Evolutionary conservation across 208 protist genomes (phyloP).

Genomic region (Trypanosoma cruzi): DNA sequence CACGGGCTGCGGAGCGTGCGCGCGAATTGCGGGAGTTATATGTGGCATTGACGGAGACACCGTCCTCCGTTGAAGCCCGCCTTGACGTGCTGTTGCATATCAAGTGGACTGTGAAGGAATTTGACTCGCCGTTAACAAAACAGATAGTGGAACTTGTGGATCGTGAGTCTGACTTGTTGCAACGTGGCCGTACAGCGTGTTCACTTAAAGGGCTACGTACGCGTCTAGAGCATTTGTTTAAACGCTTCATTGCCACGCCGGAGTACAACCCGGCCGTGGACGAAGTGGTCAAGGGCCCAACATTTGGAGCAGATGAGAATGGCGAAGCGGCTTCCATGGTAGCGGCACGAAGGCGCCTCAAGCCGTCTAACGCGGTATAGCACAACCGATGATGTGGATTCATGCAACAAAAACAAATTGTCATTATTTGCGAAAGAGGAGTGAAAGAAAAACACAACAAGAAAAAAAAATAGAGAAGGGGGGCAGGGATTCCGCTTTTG

Average conservation of each 20-base stretch:
- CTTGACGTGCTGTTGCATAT: constrained; percentile 96
- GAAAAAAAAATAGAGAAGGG: too few relatives aligned
- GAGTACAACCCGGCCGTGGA: constrained; percentile 96
- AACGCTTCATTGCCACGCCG: constrained; percentile 95
- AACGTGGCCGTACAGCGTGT: constrained; percentile 83
- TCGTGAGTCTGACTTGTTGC: constrained; percentile 96
- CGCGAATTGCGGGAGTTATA: constrained; percentile 94
- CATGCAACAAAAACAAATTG: neutral
- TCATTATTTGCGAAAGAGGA: neutral
- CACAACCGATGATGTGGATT: neutral
- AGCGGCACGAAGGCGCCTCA: constrained; percentile 9
- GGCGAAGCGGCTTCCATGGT: constrained; percentile 5
- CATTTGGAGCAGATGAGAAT: constrained; percentile 14
- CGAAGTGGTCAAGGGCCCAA: constrained; percentile 26
- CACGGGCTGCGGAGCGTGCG: constrained; percentile 68
- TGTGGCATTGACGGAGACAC: constrained; percentile 54
- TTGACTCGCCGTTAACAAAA: constrained; percentile 75
- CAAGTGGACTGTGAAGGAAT: constrained; percentile 98
- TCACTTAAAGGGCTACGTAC: constrained; percentile 80
- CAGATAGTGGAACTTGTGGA: constrained; percentile 96
- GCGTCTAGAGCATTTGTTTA: constrained; percentile 92
- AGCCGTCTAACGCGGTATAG: constrained; percentile 19
- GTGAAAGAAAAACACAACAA: neutral
- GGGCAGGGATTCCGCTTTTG: too few relatives aligned
- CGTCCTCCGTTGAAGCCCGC: constrained; percentile 66